Evolutionary conservation across 2,329 filamentous ascomycete species (phyloP), one percentile per base, ranked within the genome.

Genomic region (Scopulariopsis brevicaulis): DNA sequence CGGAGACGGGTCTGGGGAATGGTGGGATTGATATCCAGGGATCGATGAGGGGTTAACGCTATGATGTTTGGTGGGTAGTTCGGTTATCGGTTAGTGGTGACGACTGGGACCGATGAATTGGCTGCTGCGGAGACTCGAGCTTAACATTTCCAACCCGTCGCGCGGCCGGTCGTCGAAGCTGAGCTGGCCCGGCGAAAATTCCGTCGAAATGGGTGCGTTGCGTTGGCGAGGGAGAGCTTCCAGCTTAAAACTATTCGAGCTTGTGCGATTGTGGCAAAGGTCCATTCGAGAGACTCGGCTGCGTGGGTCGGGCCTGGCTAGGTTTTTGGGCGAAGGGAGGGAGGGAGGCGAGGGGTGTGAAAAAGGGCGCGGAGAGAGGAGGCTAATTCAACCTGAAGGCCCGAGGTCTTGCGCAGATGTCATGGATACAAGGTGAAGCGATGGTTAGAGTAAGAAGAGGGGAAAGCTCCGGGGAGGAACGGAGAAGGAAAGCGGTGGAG

Each of bases 61-160:
- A 11, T 50, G n/a, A 14, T 40, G 34, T 14, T 40, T 40, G 37
- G 22, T 50, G 46, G 22, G 40, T 18, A 18, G 40, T 46, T n/a
- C 25, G 24, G 22, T 51, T 56, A 56, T 56, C 55, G 55, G 50
- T 56, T 56, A 56, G 55, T 20, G 43, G 32, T 43, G 18, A 43
- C 22, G 43, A 37, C 50, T n/a, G 20, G 46, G 18, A 12, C 20
- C 22, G 46, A 50, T 50, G 46, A 22, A 50, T 50, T 50, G 46
- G 46, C 46, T 22, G 18, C 46, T 22, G 46, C 46, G n/a, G 20
- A 50, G 46, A 20, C 46, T 22, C 20, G 22, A 50, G 46, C 46
- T 20, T 50, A 20, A 50, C 46, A 50, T 50, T 22, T 50, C 46
- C 46, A 50, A 22, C 46, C 46, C 6, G 46, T 24, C 22, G 46